Evolutionary conservation across 305 asterid species (phyloP).

Genomic region (Solanum chacoense): DNA sequence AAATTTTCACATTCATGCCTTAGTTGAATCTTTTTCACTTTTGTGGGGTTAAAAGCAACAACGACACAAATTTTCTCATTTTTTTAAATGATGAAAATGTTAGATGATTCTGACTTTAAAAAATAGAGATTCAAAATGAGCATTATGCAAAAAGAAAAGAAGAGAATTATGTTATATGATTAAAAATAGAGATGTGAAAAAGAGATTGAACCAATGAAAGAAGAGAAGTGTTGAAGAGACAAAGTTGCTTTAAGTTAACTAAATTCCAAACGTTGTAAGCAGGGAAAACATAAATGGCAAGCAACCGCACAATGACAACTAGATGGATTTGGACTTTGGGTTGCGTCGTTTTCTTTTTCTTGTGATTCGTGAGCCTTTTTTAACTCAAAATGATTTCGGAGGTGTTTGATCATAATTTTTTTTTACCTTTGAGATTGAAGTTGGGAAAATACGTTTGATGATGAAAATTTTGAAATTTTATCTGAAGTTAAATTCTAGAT

Average conservation of each 20-base stretch:
- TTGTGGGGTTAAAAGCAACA: not conserved
- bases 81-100: not conserved
- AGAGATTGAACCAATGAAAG: not conserved
- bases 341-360: not conserved
- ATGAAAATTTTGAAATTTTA: not conserved
- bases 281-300: not conserved
- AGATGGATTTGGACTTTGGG: not conserved
- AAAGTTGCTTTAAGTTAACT: not conserved
- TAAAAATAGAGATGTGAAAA: not conserved
- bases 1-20: not conserved
- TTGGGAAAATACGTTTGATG: not conserved
- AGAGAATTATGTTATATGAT: not conserved
- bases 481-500: not conserved
- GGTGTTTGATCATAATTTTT: not conserved
- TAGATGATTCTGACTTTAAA: not conserved
- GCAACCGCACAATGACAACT: not conserved
- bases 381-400: not conserved
- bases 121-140: not conserved
- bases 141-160: not conserved
- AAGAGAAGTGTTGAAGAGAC: not conserved
- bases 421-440: not conserved
- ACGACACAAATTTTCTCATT: not conserved
- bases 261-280: not conserved
- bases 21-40: not conserved
- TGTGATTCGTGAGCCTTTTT: not conserved